Percentiles rank a stretch among this genome's conserved stretches.
Evolutionary conservation across 169 alveolate species (phyloP).

Genomic region (Besnoitia besnoiti): DNA sequence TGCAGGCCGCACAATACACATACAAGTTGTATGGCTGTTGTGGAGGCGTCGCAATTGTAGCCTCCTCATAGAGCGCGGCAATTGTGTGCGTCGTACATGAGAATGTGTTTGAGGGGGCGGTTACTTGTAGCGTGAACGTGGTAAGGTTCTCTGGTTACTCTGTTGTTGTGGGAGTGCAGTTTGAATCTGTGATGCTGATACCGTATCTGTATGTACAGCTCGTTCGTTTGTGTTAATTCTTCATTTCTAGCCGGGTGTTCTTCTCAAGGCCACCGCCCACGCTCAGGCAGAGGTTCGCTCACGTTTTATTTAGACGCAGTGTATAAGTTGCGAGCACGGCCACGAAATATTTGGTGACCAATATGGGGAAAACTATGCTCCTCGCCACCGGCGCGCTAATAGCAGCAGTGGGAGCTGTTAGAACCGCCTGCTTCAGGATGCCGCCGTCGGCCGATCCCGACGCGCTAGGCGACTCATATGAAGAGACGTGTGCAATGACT

Average conservation of each 20-base stretch:
- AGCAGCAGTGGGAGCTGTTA: neutral
- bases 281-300: too few species aligned
- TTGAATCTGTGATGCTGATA: too few species aligned
- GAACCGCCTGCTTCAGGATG: neutral
- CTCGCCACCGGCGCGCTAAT: neutral
- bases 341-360: neutral
- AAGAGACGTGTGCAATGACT: conserved; percentile 1
- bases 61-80: neutral
- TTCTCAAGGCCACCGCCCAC: too few species aligned
- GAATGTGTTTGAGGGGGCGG: too few species aligned
- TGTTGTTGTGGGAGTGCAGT: too few species aligned
- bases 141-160: too few species aligned
- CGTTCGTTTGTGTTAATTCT: too few species aligned
- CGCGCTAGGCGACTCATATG: neutral
- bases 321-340: neutral
- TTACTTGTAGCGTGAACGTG: too few species aligned
- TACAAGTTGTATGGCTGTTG: neutral
- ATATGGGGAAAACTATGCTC: neutral
- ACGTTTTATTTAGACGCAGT: neutral
- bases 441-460: neutral
- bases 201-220: too few species aligned
- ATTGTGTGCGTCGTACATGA: too few species aligned
- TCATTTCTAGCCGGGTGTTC: too few species aligned
- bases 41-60: neutral
- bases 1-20: neutral